Evolutionary conservation across 495 filamentous ascomycete genomes (phyloP), one percentile per base, ranked within the genome.

Genomic region (Diplogelasinospora grovesii): DNA sequence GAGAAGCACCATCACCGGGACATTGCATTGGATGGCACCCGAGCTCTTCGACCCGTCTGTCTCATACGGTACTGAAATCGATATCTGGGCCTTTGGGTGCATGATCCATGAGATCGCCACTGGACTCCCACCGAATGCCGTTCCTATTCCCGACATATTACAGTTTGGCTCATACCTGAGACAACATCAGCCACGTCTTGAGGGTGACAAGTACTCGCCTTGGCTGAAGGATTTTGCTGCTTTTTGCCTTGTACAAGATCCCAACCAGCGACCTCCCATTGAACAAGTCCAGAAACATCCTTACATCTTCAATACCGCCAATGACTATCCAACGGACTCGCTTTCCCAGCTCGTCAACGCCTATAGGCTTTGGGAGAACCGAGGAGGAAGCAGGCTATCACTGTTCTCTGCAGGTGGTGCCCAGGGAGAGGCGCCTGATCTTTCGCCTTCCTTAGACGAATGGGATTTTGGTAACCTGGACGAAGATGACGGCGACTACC

Each of bases 71-170:
- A 48, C 34, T n/a, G 45, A 48, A 28, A 34, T 48, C 13, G 45
- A 48, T 27, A 48, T 48, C 22, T 48, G 45, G 45, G 45, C 45
- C 0, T 48, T 48, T 35, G 45, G 45, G 5, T 48, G 39, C 32
- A 42, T 48, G 45, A 39, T 39, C n/a, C 43, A 48, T 34, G 45
- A 48, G 29, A 34, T 48, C 10, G 45, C 45, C 4, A 30, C 45
- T 4, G 45, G 45, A 13, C n/a, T 48, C 0, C 45, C 45, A 8
- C 45, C 45, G 11, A 48, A 48, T 23, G 45, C 45, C 1, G 43
- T 39, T 3, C 13, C 45, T 9, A 23, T 39, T 8, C 30, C 39
- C 19, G 35, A 32, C 15, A 14, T 24, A 11, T 38, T 48, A 13
- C 33, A 37, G 26, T 48, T 48, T 19, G 39, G 39, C 21, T 41